Base-by-base conservation (phyloP, 306 rosid genomes). In the Oemleria cerasiformis region DNA sequence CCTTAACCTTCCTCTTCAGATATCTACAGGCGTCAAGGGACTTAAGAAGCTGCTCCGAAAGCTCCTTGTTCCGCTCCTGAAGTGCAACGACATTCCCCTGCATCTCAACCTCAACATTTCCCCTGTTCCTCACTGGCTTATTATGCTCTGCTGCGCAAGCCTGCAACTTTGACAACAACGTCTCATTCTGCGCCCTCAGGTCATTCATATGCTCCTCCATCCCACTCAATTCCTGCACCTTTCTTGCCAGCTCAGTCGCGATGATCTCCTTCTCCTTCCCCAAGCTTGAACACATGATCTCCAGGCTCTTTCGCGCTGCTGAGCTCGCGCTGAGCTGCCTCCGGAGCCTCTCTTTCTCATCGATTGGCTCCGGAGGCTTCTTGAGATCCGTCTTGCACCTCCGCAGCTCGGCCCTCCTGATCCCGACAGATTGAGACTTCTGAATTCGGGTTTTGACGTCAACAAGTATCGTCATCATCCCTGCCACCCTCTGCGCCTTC, bases 261-360 rank as follows among this genome's bases (percentile, higher is more conserved):
- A 94, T 94, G n/a, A 94, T 94, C 68, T 91, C 91, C 65, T 89
- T 91, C 84, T 94, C 99, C 75, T 89, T 94, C 63, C 99, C 99
- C 84, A 94, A 78, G 78, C 99, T 89, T 0, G 92, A 79, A 67
- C 99, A 94, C 92, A 94, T 74, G 41, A 88, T 86, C 73, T 94
- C 95, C 17, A 94, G 92, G 87, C 95, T 94, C 75, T 86, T 90
- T 13, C 91, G 72, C 0, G 96, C 92, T 6, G 86, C 81, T 73
- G 88, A 67, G 80, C 97, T 89, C 3, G 95, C 84, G 6, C 77
- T 83, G 12, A 94, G 95, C 83, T 92, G 90, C 66, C 78, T 87
- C 79, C 85, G 79, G 10, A 91, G 77, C 80, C 40, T 86, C 38
- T 94, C 97, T 76, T 91, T 91, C 83, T 89, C 99, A 65, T 94